Percentiles rank a stretch among this genome's conserved stretches.
These are phyloP conservation scores for Aphanoascus verrucosus DNA, from an alignment of 2,329 filamentous ascomycete genomes.

Conservation along the genomic window DNA sequence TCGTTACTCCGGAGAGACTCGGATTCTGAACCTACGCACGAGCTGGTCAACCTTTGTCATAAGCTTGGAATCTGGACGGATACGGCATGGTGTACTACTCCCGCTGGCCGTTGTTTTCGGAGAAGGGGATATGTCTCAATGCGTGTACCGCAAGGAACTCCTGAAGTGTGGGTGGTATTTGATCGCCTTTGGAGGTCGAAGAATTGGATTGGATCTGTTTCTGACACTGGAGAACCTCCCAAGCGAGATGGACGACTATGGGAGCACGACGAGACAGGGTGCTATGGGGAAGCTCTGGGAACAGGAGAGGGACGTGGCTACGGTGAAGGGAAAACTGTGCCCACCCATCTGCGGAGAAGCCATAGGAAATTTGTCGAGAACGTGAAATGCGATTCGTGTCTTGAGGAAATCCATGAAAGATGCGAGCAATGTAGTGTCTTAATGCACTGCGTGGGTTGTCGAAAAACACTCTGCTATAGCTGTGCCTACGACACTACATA, in stretches of 20 bases:
- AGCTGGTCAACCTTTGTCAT: slow-evolving; percentile 49
- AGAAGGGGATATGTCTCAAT: slow-evolving; percentile 48
- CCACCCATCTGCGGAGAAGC: slow-evolving; percentile 44
- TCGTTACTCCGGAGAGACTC: slow-evolving; percentile 47
- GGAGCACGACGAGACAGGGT: slow-evolving; percentile 46
- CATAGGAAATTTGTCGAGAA: slow-evolving; percentile 45
- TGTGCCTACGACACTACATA: slow-evolving; percentile 48
- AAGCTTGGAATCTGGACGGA: slow-evolving; percentile 51
- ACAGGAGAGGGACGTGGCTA: slow-evolving; percentile 35
- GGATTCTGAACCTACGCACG: slow-evolving; percentile 51
- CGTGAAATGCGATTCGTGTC: slow-evolving; percentile 45
- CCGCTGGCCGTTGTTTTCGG: slow-evolving; percentile 46
- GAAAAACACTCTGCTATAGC: slow-evolving; percentile 50
- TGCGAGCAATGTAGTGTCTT: slow-evolving; percentile 52
- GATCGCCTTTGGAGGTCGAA: slow-evolving; percentile 50
- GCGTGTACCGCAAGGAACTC: slow-evolving; percentile 44
- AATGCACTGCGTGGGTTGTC: slow-evolving; percentile 52
- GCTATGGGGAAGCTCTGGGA: slow-evolving; percentile 46
- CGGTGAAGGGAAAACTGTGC: slow-evolving; percentile 45
- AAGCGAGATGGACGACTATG: slow-evolving; percentile 43
- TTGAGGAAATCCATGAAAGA: slow-evolving; percentile 43
- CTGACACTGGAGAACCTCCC: slow-evolving; percentile 23
- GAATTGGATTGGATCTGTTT: slow-evolving; percentile 45
- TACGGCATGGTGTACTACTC: slow-evolving; percentile 51
- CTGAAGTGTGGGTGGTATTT: slow-evolving; percentile 53